Evolutionary conservation across 2,329 filamentous ascomycete genomes (phyloP).

Genomic region (Penicillium psychrosexuale): DNA sequence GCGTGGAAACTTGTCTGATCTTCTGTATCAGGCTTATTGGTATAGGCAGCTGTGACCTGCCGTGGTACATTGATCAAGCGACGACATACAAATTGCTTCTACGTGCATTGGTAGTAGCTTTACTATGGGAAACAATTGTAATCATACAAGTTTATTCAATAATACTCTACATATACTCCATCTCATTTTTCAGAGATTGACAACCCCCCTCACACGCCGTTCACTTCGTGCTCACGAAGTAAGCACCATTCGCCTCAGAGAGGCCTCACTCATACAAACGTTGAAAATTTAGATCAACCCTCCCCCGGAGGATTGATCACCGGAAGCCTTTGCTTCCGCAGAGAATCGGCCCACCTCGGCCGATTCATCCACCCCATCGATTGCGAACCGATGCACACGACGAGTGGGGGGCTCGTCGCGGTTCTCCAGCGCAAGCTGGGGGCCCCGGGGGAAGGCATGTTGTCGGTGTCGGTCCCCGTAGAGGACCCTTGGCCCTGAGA

Average conservation of each 20-base stretch:
- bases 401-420: not conserved
- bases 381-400: not conserved
- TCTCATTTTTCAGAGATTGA: not conserved
- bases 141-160: not conserved
- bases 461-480: too few species aligned
- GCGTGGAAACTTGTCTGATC: not conserved
- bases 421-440: not conserved
- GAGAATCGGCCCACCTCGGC: not conserved
- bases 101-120: not conserved
- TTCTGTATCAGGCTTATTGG: not conserved
- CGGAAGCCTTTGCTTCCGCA: not conserved
- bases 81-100: not conserved
- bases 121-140: not conserved
- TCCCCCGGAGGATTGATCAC: not conserved
- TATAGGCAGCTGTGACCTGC: not conserved
- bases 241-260: not conserved
- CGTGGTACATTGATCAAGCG: not conserved
- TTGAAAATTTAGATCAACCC: not conserved
- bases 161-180: not conserved
- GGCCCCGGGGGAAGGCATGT: not conserved
- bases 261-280: not conserved
- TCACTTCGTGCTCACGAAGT: not conserved
- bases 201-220: too few species aligned
- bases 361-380: not conserved
- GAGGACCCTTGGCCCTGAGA: not conserved